Percentiles rank a stretch among this genome's conserved stretches.
Evolutionary conservation across 441 rosid genomes (phyloP).

Genomic region (Iberis amara): DNA sequence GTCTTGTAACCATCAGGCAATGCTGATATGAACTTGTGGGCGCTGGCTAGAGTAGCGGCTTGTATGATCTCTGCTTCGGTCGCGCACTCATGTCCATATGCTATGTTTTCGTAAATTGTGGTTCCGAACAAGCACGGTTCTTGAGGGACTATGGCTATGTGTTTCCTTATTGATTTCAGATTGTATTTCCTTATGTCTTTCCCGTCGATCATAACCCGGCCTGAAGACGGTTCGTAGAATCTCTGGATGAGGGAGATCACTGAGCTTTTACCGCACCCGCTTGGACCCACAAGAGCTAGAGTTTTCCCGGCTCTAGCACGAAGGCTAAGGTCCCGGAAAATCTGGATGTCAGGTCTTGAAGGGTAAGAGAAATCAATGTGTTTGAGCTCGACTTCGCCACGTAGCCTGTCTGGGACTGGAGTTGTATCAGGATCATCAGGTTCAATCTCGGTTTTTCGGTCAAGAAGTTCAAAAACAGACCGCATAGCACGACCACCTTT

Average conservation of each 20-base stretch:
- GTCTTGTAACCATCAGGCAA: conserved; percentile 88
- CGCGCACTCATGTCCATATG: conserved; percentile 83
- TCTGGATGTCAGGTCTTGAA: conserved; percentile 76
- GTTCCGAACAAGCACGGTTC: conserved; percentile 92
- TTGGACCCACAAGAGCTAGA: conserved; percentile 96
- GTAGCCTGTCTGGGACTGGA: conserved; percentile 77
- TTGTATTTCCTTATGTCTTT: conserved; percentile 91
- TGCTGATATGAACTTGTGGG: conserved; percentile 82
- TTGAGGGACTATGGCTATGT: conserved; percentile 92
- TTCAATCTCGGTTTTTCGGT: conserved; percentile 95
- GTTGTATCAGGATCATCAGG: conserved; percentile 88
- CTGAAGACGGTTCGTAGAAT: conserved; percentile 90
- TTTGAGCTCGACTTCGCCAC: conserved; percentile 91
- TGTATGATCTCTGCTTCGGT: conserved; percentile 84
- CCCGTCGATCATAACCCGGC: conserved; percentile 83
- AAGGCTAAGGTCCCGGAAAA: conserved; percentile 80
- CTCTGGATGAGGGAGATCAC: conserved; percentile 75
- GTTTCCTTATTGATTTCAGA: conserved; percentile 79
- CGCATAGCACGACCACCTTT: conserved; percentile 96
- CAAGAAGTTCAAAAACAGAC: conserved; percentile 90
- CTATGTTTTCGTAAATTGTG: conserved; percentile 84
- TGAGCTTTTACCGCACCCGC: conserved; percentile 98
- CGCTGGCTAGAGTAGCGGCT: conserved; percentile 91
- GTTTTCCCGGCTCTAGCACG: conserved; percentile 92
- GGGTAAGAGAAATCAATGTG: conserved; percentile 98